Percentiles rank a stretch among this genome's conserved stretches.
phyloP scores from a whole-genome alignment of 192 early-diverging fungal species.

The Obelidium mucronatum region DNA sequence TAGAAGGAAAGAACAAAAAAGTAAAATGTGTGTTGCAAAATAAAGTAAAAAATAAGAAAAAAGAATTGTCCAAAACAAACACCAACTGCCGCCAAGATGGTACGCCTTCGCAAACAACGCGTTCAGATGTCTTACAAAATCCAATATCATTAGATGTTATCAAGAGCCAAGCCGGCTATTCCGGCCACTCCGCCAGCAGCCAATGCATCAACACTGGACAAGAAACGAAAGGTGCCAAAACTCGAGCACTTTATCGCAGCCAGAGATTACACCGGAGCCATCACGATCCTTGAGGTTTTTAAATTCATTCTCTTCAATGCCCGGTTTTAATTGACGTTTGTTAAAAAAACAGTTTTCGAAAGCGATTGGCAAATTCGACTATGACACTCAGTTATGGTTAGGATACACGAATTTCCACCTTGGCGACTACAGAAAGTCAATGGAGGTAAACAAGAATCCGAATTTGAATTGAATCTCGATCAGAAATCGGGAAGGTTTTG shows the following conservation, averaged over 20 bases:
- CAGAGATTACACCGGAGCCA: slow-evolving; percentile 64
- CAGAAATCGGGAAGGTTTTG: too few species aligned
- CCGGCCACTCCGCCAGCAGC: slow-evolving; percentile 28
- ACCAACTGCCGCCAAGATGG: neutral
- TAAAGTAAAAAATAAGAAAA: neutral
- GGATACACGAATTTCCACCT: slow-evolving; percentile 64
- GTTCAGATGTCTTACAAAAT: neutral
- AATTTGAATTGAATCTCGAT: too few species aligned
- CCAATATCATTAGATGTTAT: too few species aligned
- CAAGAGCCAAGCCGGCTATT: slow-evolving; percentile 64
- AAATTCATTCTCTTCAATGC: neutral
- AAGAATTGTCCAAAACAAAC: slow-evolving; percentile 1
- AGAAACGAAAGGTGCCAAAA: slow-evolving; percentile 59
- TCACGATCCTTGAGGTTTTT: slow-evolving; percentile 63
- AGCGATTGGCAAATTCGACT: slow-evolving; percentile 52
- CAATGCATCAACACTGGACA: slow-evolving; percentile 35
- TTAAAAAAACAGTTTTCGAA: slow-evolving; percentile 49
- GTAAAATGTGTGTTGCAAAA: neutral
- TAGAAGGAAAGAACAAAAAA: too few species aligned
- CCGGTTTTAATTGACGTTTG: neutral
- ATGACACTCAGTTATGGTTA: slow-evolving; percentile 57
- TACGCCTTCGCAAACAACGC: neutral
- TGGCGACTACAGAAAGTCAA: slow-evolving; percentile 61
- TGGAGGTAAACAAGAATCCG: slow-evolving; percentile 56
- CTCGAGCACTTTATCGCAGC: slow-evolving; percentile 60